Evolutionary conservation across 2,329 filamentous ascomycete genomes (phyloP).

Genomic region (Onygenales sp.): DNA sequence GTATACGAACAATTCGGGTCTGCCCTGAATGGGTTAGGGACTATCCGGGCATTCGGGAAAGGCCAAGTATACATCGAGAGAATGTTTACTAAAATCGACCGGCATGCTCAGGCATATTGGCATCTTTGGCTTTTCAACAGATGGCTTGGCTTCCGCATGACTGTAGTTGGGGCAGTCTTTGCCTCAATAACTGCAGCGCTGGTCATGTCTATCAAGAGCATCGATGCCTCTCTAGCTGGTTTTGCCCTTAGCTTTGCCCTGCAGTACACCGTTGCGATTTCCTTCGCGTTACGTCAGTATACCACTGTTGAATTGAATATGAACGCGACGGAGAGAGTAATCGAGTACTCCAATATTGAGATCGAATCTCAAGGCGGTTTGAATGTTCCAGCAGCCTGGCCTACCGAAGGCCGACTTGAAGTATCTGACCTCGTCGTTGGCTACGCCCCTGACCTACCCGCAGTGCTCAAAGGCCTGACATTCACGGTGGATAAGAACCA

Average conservation of each 20-base stretch:
- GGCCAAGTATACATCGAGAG: constrained; percentile 54
- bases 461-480: constrained; percentile 59
- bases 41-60: constrained; percentile 68
- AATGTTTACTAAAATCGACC: constrained; percentile 62
- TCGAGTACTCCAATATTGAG: constrained; percentile 62
- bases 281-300: constrained; percentile 59
- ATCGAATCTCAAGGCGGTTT: constrained; percentile 57
- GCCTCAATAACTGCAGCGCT: constrained; percentile 55
- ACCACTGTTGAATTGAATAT: constrained; percentile 66
- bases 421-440: constrained; percentile 62
- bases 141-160: constrained; percentile 68
- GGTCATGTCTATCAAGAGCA: constrained; percentile 50
- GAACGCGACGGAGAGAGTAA: constrained; percentile 66
- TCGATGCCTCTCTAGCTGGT: constrained; percentile 62
- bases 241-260: constrained; percentile 68
- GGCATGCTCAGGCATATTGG: constrained; percentile 56
- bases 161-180: constrained; percentile 59
- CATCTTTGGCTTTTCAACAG: constrained; percentile 64
- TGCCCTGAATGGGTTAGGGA: constrained; percentile 61
- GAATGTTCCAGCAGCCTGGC: constrained; percentile 62
- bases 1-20: constrained; percentile 73
- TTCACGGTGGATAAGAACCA: constrained; percentile 60
- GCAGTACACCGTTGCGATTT: constrained; percentile 55
- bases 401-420: constrained; percentile 61
- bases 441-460: constrained; percentile 62